Percentiles rank a stretch among this genome's conserved stretches.
Evolutionary conservation across 768 basidiomycete genomes (phyloP).

Genomic region (Leccinum subgranulosum): DNA sequence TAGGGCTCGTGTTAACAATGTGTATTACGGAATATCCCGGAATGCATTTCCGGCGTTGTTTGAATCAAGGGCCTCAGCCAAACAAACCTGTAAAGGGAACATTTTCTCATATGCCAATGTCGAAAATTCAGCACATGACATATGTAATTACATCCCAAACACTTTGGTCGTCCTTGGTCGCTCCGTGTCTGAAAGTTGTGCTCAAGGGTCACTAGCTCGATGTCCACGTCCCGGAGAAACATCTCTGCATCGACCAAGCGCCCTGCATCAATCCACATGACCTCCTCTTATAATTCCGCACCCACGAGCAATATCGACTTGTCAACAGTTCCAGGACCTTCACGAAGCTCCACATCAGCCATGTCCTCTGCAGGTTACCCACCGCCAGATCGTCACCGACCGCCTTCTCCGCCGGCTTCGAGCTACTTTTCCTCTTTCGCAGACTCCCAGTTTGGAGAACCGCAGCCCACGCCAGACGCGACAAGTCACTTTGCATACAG

Average conservation of each 20-base stretch:
- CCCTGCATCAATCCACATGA: constrained; percentile 3
- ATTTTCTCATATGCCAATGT: constrained; percentile 10
- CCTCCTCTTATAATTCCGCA: constrained; percentile 2
- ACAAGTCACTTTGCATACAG: constrained; percentile 79
- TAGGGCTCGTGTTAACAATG: not conserved
- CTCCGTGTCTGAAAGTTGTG: not conserved
- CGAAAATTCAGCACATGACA: not conserved
- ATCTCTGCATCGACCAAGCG: constrained; percentile 20
- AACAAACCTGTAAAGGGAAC: constrained; percentile 18
- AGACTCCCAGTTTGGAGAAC: constrained; percentile 43
- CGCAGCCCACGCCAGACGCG: constrained; percentile 62
- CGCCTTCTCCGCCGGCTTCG: constrained; percentile 73
- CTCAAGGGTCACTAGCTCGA: constrained; percentile 1
- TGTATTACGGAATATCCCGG: not conserved
- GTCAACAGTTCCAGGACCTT: constrained; percentile 12
- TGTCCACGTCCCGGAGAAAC: constrained; percentile 30
- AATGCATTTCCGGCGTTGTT: constrained; percentile 12
- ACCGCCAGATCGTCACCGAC: constrained; percentile 20
- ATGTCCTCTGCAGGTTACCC: constrained; percentile 9
- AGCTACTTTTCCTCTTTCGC: constrained; percentile 69
- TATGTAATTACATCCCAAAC: not conserved
- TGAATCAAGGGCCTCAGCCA: constrained; percentile 7
- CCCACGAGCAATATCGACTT: constrained; percentile 15
- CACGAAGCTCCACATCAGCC: constrained; percentile 21
- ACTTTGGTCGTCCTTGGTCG: not conserved